These are phyloP conservation scores for Globisporangium uncinulatum DNA, from an alignment of 352 stramenopile species.

Conservation along the genomic window DNA sequence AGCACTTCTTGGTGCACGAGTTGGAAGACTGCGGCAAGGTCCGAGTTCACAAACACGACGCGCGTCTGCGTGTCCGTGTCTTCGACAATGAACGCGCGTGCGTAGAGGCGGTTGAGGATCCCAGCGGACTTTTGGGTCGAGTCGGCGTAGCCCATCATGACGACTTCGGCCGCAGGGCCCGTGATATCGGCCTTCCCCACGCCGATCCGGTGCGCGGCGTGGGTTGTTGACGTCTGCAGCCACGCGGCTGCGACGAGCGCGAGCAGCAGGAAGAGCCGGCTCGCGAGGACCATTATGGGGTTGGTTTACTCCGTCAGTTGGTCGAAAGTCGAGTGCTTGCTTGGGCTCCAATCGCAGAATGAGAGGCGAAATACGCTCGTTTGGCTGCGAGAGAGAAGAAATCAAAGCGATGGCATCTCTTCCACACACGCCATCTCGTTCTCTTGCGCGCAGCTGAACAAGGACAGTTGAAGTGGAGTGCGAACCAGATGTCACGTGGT, in stretches of 20 bases:
- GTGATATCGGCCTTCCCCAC: constrained; percentile 62
- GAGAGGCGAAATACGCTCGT: too few species aligned
- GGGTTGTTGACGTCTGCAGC: neutral
- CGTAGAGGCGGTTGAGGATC: constrained; percentile 58
- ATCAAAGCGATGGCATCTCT: too few species aligned
- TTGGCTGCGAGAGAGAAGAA: too few species aligned
- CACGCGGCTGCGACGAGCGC: neutral
- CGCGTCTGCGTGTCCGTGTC: constrained; percentile 27
- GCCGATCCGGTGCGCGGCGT: constrained; percentile 38
- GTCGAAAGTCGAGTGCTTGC: too few species aligned
- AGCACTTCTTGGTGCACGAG: constrained; percentile 52
- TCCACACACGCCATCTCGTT: too few species aligned
- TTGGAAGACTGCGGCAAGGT: constrained; percentile 40
- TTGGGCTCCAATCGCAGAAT: too few species aligned
- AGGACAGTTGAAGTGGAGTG: too few species aligned
- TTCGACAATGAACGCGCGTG: constrained; percentile 57
- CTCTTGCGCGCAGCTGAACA: too few species aligned
- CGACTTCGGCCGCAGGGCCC: constrained; percentile 41
- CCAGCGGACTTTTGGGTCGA: constrained; percentile 34
- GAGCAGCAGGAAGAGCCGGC: neutral
- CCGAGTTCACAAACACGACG: constrained; percentile 46
- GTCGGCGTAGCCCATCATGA: constrained; percentile 67
- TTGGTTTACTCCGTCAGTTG: too few species aligned
- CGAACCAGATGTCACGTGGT: too few species aligned
- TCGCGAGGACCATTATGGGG: neutral